phyloP scores from a whole-genome alignment of 148 eudicot species.

The Nyssa sinensis region DNA sequence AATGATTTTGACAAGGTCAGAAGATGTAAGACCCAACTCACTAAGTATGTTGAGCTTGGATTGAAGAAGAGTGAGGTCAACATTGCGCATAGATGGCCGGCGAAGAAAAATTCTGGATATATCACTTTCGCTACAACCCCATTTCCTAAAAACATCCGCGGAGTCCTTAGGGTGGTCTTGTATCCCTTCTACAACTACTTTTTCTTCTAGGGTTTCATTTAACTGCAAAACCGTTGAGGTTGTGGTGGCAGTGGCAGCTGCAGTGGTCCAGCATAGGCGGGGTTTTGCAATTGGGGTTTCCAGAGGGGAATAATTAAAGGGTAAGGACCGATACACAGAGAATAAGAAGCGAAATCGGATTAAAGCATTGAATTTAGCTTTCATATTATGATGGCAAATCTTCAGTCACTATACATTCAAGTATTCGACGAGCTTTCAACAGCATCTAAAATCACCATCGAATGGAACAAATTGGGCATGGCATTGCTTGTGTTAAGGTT shows the following conservation, averaged over 20 bases:
- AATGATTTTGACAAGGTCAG: constrained; percentile 50
- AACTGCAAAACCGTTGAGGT: constrained; percentile 10
- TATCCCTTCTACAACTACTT: constrained; percentile 9
- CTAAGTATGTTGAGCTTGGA: constrained; percentile 49
- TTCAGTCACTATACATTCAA: background rate
- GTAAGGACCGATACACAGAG: background rate
- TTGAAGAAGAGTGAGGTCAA: constrained; percentile 31
- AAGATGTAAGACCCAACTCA: constrained; percentile 41
- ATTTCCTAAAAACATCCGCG: constrained; percentile 45
- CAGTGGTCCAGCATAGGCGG: constrained; percentile 4
- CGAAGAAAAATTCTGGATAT: constrained; percentile 40
- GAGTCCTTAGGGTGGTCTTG: constrained; percentile 22
- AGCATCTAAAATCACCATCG: background rate
- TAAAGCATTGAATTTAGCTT: background rate
- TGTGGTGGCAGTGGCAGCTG: constrained; percentile 24
- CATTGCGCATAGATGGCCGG: constrained; percentile 43
- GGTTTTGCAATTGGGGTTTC: constrained; percentile 10
- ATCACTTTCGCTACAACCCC: constrained; percentile 66
- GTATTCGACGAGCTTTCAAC: background rate
- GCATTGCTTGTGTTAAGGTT: background rate
- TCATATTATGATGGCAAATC: constrained; percentile 1
- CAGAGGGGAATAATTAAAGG: background rate
- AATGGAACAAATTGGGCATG: background rate
- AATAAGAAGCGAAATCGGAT: background rate
- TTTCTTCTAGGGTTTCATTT: constrained; percentile 16